Conservation (phyloP, 2,329 filamentous ascomycete species). For the Microdochium nivale region DNA sequence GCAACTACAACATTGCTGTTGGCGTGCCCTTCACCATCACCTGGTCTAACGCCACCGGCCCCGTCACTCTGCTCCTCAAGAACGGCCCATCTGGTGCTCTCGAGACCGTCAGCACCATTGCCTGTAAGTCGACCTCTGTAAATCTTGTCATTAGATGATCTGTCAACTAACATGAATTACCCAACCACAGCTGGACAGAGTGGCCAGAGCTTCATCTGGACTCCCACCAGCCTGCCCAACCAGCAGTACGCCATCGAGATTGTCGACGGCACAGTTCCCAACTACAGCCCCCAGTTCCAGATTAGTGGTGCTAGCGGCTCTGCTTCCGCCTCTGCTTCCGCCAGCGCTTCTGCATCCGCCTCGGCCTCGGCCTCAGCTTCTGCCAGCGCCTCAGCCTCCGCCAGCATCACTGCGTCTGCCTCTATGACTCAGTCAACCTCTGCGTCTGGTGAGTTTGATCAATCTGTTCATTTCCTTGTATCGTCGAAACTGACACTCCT, state of each 20-base stretch:
- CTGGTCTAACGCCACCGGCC: constrained; percentile 29
- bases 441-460: background rate
- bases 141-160: background rate
- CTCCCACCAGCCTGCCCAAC: constrained; percentile 23
- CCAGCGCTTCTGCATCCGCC: background rate
- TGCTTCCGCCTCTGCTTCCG: constrained; percentile 1
- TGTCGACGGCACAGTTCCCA: constrained; percentile 26
- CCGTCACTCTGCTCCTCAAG: constrained; percentile 33
- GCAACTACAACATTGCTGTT: constrained; percentile 22
- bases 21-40: constrained; percentile 33
- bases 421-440: background rate
- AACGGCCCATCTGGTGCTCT: constrained; percentile 27
- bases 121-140: constrained; percentile 20
- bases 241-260: constrained; percentile 39
- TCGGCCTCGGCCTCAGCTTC: background rate
- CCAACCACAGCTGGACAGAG: constrained; percentile 19
- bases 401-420: background rate
- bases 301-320: constrained; percentile 4
- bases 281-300: constrained; percentile 34
- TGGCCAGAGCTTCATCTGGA: constrained; percentile 28
- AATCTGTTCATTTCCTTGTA: background rate
- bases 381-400: constrained; percentile 1
- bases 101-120: constrained; percentile 21
- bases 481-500: constrained; percentile 2
- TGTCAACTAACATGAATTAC: constrained; percentile 4